Base-by-base conservation (phyloP, 306 rosid genomes). In the Malus domestica region DNA sequence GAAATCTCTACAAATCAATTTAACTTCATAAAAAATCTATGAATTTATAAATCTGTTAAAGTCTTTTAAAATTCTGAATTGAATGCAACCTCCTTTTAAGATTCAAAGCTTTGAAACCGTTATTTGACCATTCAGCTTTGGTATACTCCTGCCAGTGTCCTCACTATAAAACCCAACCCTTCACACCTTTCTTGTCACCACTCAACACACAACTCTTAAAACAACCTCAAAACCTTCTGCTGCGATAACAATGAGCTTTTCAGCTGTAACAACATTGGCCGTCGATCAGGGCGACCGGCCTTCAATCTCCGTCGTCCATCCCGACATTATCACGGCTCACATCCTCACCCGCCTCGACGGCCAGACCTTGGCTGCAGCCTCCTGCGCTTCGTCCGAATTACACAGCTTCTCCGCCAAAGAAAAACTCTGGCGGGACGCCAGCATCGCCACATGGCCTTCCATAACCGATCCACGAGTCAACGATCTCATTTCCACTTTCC, bases 291-390 rank as follows among this genome's bases (percentile, higher is more conserved):
- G 67, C 67, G 66, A 76, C 2, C 59, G 35, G 55, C 27, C 79
- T 32, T 35, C 74, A 5, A 85, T 91, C 83, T 63, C 89, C 71
- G 46, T 85, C 78, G 25, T 95, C 65, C 93, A 89, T 58, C 60
- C 88, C 3, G 91, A 92, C 81, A 67, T 95, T 79, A 80, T 95
- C 52, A 88, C 74, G 68, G 60, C 88, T 33, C 97, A 92, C 79
- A 88, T 95, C 84, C 91, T 95, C 40, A 79, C 68, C 66, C 90
- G 91, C 2, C 97, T 95, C 42, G 99, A 95, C 83, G 97, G 90
- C 67, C 77, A 87, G 6, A 15, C 92, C n/a, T 89, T 95, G 15
- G 83, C 88, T 68, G 81, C 93, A 27, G 83, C 87, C 25, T 58
- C 91, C 20, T 77, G 89, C 32, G 45, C 91, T 4, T 83, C 89